Conservation (phyloP, 1,284 basidiomycete genomes). For the Neolentinus lepideus region DNA sequence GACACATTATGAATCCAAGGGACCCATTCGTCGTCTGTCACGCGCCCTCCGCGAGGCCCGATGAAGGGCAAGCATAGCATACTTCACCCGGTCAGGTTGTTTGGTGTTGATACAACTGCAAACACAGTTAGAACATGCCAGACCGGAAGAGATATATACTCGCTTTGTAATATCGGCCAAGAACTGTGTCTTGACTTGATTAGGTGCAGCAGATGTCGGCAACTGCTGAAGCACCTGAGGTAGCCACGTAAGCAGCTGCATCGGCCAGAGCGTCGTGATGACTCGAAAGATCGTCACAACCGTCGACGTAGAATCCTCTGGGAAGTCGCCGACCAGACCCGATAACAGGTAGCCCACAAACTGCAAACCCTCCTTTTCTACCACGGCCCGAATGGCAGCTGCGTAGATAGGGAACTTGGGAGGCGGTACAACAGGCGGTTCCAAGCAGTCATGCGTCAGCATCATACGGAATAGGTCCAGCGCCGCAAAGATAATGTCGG, state of each 20-base stretch:
- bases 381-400: conserved; percentile 55
- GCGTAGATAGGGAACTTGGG: conserved; percentile 62
- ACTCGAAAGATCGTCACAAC: conserved; percentile 77
- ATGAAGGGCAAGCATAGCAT: conserved; percentile 58
- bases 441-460: conserved; percentile 66
- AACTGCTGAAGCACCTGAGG: conserved; percentile 67
- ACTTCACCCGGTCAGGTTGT: conserved; percentile 75
- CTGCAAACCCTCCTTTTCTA: conserved; percentile 71
- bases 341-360: conserved; percentile 68
- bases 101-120: conserved; percentile 53
- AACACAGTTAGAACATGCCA: conserved; percentile 9
- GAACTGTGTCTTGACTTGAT: conserved; percentile 70
- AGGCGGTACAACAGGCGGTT: conserved; percentile 36
- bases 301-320: conserved; percentile 74
- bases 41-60: conserved; percentile 62
- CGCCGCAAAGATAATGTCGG: conserved; percentile 75
- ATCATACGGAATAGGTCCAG: conserved; percentile 77
- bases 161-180: conserved; percentile 68
- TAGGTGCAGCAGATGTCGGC: conserved; percentile 55
- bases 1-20: conserved; percentile 28
- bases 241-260: conserved; percentile 68
- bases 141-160: conserved; percentile 21
- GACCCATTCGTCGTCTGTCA: conserved; percentile 50
- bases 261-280: conserved; percentile 59
- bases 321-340: conserved; percentile 83